Conservation (phyloP, 129 eudicot species). For the Mikania micrantha region DNA sequence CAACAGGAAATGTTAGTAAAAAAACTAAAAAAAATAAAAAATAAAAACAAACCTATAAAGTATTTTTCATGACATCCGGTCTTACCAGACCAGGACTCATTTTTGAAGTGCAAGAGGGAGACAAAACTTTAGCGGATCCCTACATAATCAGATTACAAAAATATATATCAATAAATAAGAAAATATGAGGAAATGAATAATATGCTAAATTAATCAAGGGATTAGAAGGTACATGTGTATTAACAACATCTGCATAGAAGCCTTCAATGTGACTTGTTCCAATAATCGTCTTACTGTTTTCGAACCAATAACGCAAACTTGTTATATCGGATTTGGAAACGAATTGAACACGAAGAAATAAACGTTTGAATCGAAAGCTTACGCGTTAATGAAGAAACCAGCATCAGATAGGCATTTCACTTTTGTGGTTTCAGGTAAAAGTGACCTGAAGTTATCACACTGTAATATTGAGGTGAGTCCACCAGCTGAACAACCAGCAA, state of each 20-base stretch:
- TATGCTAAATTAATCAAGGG: background rate
- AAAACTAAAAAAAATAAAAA: too few relatives aligned
- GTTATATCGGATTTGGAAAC: background rate
- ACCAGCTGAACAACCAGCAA: slow-evolving; percentile 97
- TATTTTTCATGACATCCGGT: background rate
- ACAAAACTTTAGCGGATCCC: slow-evolving; percentile 77
- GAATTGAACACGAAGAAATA: background rate
- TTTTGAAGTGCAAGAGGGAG: slow-evolving; percentile 50
- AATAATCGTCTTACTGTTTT: slow-evolving; percentile 69
- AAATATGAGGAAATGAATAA: background rate
- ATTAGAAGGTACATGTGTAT: slow-evolving; percentile 47
- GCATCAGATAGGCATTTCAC: slow-evolving; percentile 94
- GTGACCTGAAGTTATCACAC: slow-evolving; percentile 76
- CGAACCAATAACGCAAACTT: background rate
- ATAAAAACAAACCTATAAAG: background rate
- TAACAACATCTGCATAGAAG: slow-evolving; percentile 57
- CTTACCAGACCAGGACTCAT: slow-evolving; percentile 73
- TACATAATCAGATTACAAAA: slow-evolving; percentile 17
- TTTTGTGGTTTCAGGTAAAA: slow-evolving; percentile 56
- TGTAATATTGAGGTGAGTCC: slow-evolving; percentile 75
- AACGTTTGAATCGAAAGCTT: slow-evolving; percentile 16
- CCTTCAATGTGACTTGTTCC: slow-evolving; percentile 70
- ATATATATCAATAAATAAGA: background rate
- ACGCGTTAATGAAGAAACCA: slow-evolving; percentile 80
- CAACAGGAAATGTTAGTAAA: background rate